Conservation (phyloP, 192 early-diverging fungal species). For the Coemansia erecta region DNA sequence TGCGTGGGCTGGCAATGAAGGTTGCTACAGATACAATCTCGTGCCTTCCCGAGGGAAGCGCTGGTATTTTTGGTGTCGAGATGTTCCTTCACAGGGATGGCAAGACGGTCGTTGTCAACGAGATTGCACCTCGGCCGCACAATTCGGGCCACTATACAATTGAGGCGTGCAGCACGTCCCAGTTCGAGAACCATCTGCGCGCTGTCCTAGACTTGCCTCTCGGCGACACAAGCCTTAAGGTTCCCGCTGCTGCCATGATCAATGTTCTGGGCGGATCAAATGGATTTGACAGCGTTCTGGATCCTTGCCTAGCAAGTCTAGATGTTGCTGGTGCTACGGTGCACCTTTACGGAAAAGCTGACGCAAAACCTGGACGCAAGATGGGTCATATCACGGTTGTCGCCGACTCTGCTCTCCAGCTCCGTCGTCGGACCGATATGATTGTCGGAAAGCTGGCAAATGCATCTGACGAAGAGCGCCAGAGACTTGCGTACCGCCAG, state of each 20-base stretch:
- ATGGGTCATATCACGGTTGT: conserved; percentile 98
- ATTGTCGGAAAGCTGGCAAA: conserved; percentile 54
- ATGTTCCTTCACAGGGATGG: conserved; percentile 93
- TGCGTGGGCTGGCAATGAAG: conserved; percentile 66
- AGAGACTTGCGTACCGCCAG: conserved; percentile 27
- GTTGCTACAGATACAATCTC: conserved; percentile 84
- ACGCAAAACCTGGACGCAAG: conserved; percentile 84
- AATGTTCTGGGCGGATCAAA: conserved; percentile 84
- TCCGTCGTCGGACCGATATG: conserved; percentile 66
- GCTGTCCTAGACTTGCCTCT: conserved; percentile 89
- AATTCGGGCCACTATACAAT: conserved; percentile 99
- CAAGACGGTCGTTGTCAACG: conserved; percentile 81
- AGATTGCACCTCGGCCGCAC: conserved; percentile 98
- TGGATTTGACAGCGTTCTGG: conserved; percentile 60
- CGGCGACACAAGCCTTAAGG: conserved; percentile 83
- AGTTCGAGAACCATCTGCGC: conserved; percentile 94
- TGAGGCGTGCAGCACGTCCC: conserved; percentile 95
- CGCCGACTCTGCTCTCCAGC: conserved; percentile 79
- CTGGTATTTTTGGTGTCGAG: conserved; percentile 97
- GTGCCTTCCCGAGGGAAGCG: conserved; percentile 67
- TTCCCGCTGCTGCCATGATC: conserved; percentile 89
- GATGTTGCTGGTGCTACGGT: conserved; percentile 80
- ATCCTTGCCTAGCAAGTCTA: conserved; percentile 58
- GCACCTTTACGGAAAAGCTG: conserved; percentile 94
- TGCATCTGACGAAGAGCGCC: conserved; percentile 42